phyloP scores from a whole-genome alignment of 2,329 filamentous ascomycete genomes.

The Elsinoe australis region DNA sequence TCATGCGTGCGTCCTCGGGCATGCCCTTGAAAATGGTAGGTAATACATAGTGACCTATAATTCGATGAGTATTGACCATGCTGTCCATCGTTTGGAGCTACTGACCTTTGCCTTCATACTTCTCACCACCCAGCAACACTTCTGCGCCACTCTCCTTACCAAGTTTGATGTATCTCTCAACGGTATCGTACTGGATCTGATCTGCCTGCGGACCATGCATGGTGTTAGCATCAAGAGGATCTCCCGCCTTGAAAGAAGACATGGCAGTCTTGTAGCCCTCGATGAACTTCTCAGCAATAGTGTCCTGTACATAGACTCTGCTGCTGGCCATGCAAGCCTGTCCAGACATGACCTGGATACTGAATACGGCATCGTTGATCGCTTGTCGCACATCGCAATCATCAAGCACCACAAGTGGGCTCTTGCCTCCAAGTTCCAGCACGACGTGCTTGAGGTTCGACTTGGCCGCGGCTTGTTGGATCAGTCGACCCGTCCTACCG shows the following conservation, averaged over 20 bases:
- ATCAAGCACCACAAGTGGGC: conserved; percentile 26
- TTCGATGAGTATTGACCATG: too few relatives aligned
- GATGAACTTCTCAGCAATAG: conserved; percentile 41
- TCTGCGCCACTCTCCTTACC: conserved; percentile 16
- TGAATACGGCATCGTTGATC: conserved; percentile 33
- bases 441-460: conserved; percentile 27
- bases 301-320: conserved; percentile 49
- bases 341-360: conserved; percentile 49
- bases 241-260: conserved; percentile 25
- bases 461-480: conserved; percentile 24
- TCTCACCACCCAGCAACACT: neutral
- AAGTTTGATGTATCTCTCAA: conserved; percentile 39
- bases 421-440: conserved; percentile 28
- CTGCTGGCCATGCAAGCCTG: conserved; percentile 54
- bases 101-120: conserved; percentile 14
- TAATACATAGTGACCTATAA: conserved; percentile 38
- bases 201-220: conserved; percentile 45
- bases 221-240: conserved; percentile 24
- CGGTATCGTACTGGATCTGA: conserved; percentile 43
- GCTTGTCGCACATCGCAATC: conserved; percentile 32
- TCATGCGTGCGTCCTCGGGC: conserved; percentile 34
- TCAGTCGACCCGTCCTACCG: conserved; percentile 22
- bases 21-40: conserved; percentile 43
- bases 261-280: conserved; percentile 35
- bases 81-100: too few relatives aligned